A percentile compares a stretch with the other conserved stretches of the same genome.
These are phyloP conservation scores for Coemansia sp. DNA, from an alignment of 192 early-diverging fungal species.

Conservation along the genomic window DNA sequence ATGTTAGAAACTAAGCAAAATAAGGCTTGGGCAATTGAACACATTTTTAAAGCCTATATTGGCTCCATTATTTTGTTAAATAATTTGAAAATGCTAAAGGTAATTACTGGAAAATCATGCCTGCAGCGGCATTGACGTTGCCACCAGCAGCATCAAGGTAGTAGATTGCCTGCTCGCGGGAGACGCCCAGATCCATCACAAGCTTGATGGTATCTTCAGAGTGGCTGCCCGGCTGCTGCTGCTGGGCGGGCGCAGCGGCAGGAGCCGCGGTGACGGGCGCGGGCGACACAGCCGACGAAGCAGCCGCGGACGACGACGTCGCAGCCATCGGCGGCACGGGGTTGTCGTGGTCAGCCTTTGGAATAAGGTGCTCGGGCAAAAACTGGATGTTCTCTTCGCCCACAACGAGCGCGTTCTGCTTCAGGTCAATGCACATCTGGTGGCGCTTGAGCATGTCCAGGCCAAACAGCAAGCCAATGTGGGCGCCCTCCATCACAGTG, in stretches of 20 bases:
- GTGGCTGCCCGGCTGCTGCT: constrained; percentile 8
- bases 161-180: constrained; percentile 73
- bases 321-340: constrained; percentile 9
- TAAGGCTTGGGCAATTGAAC: too few relatives aligned
- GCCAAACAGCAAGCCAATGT: constrained; percentile 88
- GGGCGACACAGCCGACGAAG: constrained; percentile 9
- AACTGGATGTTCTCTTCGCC: constrained; percentile 80
- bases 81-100: neutral
- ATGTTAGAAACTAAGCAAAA: too few relatives aligned
- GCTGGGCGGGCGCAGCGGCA: constrained; percentile 6
- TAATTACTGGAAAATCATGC: constrained; percentile 68
- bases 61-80: too few relatives aligned
- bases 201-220: constrained; percentile 66
- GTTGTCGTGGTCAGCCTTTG: constrained; percentile 55
- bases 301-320: constrained; percentile 10
- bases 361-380: constrained; percentile 88
- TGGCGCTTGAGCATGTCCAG: constrained; percentile 95
- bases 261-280: neutral
- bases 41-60: too few relatives aligned
- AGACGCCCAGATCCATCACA: constrained; percentile 76
- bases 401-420: constrained; percentile 78
- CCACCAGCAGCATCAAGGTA: constrained; percentile 78
- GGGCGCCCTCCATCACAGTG: constrained; percentile 90
- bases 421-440: constrained; percentile 88
- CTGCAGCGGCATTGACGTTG: constrained; percentile 84